Evolutionary conservation across 2,329 filamentous ascomycete species (phyloP).

Genomic region (Metarhizium album): DNA sequence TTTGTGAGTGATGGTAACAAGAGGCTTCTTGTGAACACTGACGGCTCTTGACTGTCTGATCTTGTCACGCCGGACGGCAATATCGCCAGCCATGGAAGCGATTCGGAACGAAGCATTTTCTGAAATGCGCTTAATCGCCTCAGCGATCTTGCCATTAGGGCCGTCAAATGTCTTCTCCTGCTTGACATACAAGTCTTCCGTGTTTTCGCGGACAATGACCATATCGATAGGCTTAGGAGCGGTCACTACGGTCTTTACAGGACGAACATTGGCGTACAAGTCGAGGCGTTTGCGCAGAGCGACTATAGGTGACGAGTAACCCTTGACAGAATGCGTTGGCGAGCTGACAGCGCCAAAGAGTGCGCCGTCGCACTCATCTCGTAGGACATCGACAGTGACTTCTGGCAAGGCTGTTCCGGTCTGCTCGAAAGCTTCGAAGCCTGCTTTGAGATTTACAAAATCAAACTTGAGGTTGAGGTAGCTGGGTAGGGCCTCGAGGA

Average conservation of each 20-base stretch:
- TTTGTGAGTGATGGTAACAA: constrained; percentile 97
- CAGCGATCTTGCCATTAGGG: constrained; percentile 73
- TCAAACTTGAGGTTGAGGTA: constrained; percentile 89
- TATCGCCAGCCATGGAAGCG: constrained; percentile 86
- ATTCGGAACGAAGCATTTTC: constrained; percentile 78
- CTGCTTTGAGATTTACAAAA: constrained; percentile 86
- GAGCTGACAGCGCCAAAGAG: constrained; percentile 95
- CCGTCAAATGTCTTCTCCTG: constrained; percentile 78
- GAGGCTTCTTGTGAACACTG: constrained; percentile 55
- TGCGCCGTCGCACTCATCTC: constrained; percentile 86
- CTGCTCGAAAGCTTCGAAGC: constrained; percentile 86
- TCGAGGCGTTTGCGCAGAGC: constrained; percentile 90
- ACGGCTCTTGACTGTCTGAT: constrained; percentile 50
- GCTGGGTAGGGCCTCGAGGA: constrained; percentile 87
- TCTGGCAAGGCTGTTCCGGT: constrained; percentile 84
- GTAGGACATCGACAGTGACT: constrained; percentile 78
- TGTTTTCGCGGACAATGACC: constrained; percentile 98
- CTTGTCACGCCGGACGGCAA: constrained; percentile 76
- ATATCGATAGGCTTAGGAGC: constrained; percentile 70
- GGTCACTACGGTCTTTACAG: constrained; percentile 73
- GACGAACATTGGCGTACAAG: constrained; percentile 94
- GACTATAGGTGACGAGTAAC: constrained; percentile 94
- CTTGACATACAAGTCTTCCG: constrained; percentile 96
- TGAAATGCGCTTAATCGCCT: constrained; percentile 95
- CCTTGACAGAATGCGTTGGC: constrained; percentile 77